Base-by-base conservation (phyloP, 257 asterid genomes). In the Nyctanthes arbortristis region DNA sequence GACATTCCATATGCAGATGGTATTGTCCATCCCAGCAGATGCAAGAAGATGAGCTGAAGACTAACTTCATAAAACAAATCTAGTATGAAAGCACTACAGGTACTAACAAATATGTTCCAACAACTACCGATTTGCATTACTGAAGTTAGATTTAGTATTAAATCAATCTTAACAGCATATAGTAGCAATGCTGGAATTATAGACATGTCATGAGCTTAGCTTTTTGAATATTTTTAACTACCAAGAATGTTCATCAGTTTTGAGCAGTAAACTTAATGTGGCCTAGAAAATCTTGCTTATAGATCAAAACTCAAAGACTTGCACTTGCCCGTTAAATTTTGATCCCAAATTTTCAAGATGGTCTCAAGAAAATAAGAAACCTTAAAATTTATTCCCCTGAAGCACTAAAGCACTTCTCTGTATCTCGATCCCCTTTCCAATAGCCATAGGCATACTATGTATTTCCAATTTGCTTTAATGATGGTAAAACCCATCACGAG, bases 11-110 rank as follows among this genome's bases (percentile, higher is more conserved):
- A 91, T 85, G 76, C 80, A 69, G 68, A 91, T 81, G 68, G 88
- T 79, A 45, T 82, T 82, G 84, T 93, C 99, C 94, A 91, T 87
- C 69, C 91, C 92, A 4, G 95, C 96, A 72, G 96, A 93, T 57
- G 93, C 99, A 78, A 93, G 96, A 75, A 93, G 96, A 82, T 91
- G 96, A 80, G 87, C 96, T 91, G 95, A 40, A 86, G 72, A 78
- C 87, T 74, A 80, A 78, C 74, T 47, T 63, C 55, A 70, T 36
- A 33, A 55, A 78, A 73, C 75, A 72, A 27, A 85, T 89, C 74
- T 86, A 82, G 76, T 78, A 66, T 55, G 65, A 80, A 73, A 52
- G 72, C 20, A 65, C n/a, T 68, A 67, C 5, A 45, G 31, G 40
- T 55, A 58, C 37, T 11, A 12, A 59, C 22, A 20, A 25, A 25